Base-by-base conservation (phyloP, 495 filamentous ascomycete genomes). In the Penicillium malachiteum region DNA sequence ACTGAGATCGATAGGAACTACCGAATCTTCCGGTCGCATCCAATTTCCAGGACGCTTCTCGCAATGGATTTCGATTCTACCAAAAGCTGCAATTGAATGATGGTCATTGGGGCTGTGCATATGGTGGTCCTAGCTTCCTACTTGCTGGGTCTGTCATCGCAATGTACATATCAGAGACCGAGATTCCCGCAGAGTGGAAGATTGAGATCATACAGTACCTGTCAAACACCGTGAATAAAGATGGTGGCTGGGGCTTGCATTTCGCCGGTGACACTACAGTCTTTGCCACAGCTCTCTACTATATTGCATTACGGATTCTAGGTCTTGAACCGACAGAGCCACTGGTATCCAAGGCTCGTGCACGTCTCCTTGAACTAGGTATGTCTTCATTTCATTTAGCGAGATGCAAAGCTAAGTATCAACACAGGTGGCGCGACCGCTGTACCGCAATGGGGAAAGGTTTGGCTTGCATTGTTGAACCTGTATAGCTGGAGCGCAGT, bases 241-340 rank as follows among this genome's bases (percentile, higher is more conserved):
- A 43, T 43, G 40, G 40, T 16, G 40, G 40, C 40, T 43, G 40
- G 40, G 40, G 40, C 11, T 43, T 43, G 14, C 40, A 43, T 43
- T 43, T 9, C 14, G 40, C 40, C 2, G 40, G 40, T 18, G 40
- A 43, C 14, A 12, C 40, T 7, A 43, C 40, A 3, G 17, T 43
- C 14, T 43, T 43, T 43, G 40, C 40, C 2, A 43, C 40, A 12
- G 14, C 40, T 18, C 40, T 43, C 14, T 43, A 43, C 40, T 43
- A 43, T 7, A 43, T 43, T 9, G 14, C 40, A 43, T 16, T 43
- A 2, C 40, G 40, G 17, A 43, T 43, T 2, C 7, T 43, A 7
- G 40, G 40, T 43, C 40, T 43, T 7, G 40, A 43, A n/a, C 14
- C 40, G 13, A 43, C 40, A 8, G 9, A 43, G 9, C 40, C 40